Conservation (phyloP, 2,329 filamentous ascomycete species). For the Fusarium nodosum region DNA sequence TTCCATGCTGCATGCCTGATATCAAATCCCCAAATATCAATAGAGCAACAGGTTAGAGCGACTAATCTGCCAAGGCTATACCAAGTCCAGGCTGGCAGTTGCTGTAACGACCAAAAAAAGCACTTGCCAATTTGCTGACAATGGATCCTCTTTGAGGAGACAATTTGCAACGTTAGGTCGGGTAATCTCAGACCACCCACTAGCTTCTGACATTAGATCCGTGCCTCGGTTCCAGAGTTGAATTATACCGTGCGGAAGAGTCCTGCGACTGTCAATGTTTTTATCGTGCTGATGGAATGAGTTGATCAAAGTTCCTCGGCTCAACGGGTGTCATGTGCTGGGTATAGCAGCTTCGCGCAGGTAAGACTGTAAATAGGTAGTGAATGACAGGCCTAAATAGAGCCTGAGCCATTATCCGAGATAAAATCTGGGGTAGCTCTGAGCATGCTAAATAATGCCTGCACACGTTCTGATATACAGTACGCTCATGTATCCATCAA, state of each 20-base stretch:
- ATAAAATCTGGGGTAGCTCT: conserved; percentile 37
- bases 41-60: conserved; percentile 14
- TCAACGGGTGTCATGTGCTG: conserved; percentile 21
- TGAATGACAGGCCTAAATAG: conserved; percentile 11
- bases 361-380: not conserved
- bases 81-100: conserved; percentile 43
- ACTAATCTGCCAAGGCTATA: conserved; percentile 36
- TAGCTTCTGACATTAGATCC: conserved; percentile 24
- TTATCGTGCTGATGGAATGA: conserved; percentile 4
- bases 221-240: conserved; percentile 23
- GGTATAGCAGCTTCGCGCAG: conserved; percentile 8
- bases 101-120: conserved; percentile 44
- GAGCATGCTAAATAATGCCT: conserved; percentile 16
- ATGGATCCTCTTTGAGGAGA: conserved; percentile 21
- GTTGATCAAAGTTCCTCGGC: conserved; percentile 27
- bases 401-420: conserved; percentile 26
- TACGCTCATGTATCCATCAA: conserved; percentile 4
- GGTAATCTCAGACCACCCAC: conserved; percentile 32
- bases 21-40: conserved; percentile 24
- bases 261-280: conserved; percentile 10
- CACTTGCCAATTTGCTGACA: conserved; percentile 32
- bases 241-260: conserved; percentile 19
- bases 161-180: conserved; percentile 30
- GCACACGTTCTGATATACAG: conserved; percentile 2
- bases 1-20: conserved; percentile 23